Evolutionary conservation across 192 early-diverging fungal species (phyloP), one percentile per base, ranked within the genome.

Genomic region (Podila clonocystis): DNA sequence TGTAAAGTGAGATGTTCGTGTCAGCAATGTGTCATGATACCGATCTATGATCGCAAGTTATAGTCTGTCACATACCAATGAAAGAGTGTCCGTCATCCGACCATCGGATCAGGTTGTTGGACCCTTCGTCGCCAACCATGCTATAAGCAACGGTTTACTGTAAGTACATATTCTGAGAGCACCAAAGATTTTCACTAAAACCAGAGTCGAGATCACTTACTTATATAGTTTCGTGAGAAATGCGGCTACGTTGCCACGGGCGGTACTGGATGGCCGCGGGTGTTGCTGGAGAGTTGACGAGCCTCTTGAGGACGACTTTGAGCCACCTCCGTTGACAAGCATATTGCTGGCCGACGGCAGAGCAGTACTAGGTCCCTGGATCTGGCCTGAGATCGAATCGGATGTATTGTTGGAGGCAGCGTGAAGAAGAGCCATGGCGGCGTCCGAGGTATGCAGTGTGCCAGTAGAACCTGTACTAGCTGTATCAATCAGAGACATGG

Each of bases 221-320:
- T 89, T 92, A 80, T 95, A 97, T 12, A 98, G 90, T 73, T 98
- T 98, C 84, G 94, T 97, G 15, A 98, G 82, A 75, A 98, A 98
- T 4, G 95, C 95, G 3, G 97, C 95, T 22, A 98, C 94, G 19
- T 87, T 87, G 28, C 70, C 71, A 34, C 77, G 77, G 38, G 77
- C 77, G 8, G 66, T 79, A 33, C 76, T 79, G 2, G 76, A 79
- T 2, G 76, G 76, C 49, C 76, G 41, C 13, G 76, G 76, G 4
- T 34, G 22, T 30, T 77, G 68, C 55, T 77, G 67, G 41, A 77
- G 24, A 31, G 74, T 36, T 9, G 73, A 30, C 0, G 73, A 45
- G 52, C 52, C 52, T n/a, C 17, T 24, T 11, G 52, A 55, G 52
- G 20, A 9, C 2, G 52, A n/a, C 11, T 55, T 55, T 12, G 52